phyloP scores from a whole-genome alignment of 768 basidiomycete species.

The Udeniomyces megalosporus region DNA sequence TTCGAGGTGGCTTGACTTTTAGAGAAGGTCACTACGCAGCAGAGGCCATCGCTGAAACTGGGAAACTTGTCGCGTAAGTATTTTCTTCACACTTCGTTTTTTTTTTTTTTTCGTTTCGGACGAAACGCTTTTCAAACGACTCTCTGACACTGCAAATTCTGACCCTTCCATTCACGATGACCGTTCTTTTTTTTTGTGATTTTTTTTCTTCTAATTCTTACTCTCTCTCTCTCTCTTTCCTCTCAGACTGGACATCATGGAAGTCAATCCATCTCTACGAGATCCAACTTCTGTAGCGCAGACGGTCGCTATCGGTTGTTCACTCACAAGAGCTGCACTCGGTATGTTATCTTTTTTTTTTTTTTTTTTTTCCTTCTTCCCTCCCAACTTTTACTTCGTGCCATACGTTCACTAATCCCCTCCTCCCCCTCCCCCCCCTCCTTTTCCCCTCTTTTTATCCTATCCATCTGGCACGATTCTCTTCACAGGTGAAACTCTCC shows the following conservation, averaged over 20 bases:
- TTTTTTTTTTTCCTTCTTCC: neutral
- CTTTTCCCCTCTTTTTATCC: too few species aligned
- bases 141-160: neutral
- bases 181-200: neutral
- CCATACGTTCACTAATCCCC: too few species aligned
- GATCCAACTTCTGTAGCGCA: conserved; percentile 59
- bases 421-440: too few species aligned
- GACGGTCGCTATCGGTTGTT: conserved; percentile 50
- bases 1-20: conserved; percentile 89
- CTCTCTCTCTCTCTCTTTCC: neutral
- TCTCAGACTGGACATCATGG: conserved; percentile 24
- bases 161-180: neutral
- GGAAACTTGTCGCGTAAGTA: conserved; percentile 54
- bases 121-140: neutral
- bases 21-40: conserved; percentile 97
- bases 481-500: conserved; percentile 5
- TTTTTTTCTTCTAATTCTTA: neutral
- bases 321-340: conserved; percentile 28
- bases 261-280: conserved; percentile 88
- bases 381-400: neutral
- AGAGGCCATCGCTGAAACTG: conserved; percentile 82
- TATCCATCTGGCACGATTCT: too few species aligned
- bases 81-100: neutral
- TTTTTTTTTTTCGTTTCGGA: neutral
- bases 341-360: conserved; percentile 15